These are phyloP conservation scores for Bipolaris sorokiniana DNA, from an alignment of 2,329 filamentous ascomycete genomes.

Conservation along the genomic window DNA sequence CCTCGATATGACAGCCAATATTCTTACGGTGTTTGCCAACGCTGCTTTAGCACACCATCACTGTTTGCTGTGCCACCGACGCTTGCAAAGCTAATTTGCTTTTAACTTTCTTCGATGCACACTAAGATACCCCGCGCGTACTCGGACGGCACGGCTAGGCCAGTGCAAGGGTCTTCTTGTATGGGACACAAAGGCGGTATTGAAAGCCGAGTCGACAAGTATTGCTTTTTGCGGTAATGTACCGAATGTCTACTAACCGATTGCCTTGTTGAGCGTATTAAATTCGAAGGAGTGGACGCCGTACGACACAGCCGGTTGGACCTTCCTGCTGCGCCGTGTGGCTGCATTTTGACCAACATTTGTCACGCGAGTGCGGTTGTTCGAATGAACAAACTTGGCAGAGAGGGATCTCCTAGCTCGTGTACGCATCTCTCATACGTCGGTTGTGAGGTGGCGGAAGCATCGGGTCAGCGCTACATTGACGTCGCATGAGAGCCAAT, in stretches of 20 bases:
- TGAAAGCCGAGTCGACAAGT: conserved; percentile 14
- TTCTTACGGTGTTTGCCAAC: conserved; percentile 1
- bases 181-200: conserved; percentile 13
- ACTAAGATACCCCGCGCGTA: conserved; percentile 17
- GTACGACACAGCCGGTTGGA: conserved; percentile 9
- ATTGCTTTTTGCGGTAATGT: conserved; percentile 16
- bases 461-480: conserved; percentile 5
- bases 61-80: conserved; percentile 1
- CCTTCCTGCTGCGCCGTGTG: conserved; percentile 16
- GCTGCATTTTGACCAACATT: conserved; percentile 16
- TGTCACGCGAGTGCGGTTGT: conserved; percentile 6
- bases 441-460: conserved; percentile 3
- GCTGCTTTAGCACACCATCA: conserved; percentile 16
- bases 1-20: conserved; percentile 14
- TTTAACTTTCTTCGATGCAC: conserved; percentile 15
- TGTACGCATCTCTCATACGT: neutral
- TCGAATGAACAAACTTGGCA: conserved; percentile 1
- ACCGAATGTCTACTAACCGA: conserved; percentile 21
- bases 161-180: conserved; percentile 9
- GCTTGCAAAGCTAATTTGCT: conserved; percentile 11
- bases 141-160: conserved; percentile 6
- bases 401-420: conserved; percentile 3
- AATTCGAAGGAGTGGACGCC: conserved; percentile 5
- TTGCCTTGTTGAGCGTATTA: conserved; percentile 14
- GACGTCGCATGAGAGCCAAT: conserved; percentile 6